Percentiles rank a stretch among this genome's conserved stretches.
Evolutionary conservation across 306 rosid species (phyloP).

Genomic region (Herpetospermum pedunculosum): DNA sequence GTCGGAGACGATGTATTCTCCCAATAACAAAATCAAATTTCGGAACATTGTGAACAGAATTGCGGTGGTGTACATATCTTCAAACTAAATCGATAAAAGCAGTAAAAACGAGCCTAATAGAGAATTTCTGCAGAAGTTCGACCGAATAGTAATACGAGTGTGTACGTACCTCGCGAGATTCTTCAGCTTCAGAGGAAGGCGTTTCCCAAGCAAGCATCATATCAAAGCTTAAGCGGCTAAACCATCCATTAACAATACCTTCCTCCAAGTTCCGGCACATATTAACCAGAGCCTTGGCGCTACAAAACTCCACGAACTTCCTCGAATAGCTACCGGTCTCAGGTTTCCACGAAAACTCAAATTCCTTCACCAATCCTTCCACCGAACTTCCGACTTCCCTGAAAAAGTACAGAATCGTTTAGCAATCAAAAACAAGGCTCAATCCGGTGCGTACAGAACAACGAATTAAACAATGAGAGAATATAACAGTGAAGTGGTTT

Average conservation of each 20-base stretch:
- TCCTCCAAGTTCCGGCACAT: slow-evolving; percentile 29
- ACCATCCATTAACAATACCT: slow-evolving; percentile 43
- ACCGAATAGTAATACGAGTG: not conserved
- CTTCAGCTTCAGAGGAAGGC: slow-evolving; percentile 41
- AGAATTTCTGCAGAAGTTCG: not conserved
- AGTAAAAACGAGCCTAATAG: not conserved
- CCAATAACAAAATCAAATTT: not conserved
- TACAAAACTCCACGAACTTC: slow-evolving; percentile 59
- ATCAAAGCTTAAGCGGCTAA: slow-evolving; percentile 57
- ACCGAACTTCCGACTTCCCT: slow-evolving; percentile 39
- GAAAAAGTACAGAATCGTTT: not conserved
- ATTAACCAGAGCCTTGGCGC: slow-evolving; percentile 39
- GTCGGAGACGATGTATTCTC: not conserved
- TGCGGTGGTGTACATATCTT: not conserved
- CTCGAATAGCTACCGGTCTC: slow-evolving; percentile 32
- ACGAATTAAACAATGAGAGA: too few species aligned
- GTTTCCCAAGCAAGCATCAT: slow-evolving; percentile 91
- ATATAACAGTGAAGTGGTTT: not conserved
- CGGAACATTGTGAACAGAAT: not conserved
- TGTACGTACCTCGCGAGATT: slow-evolving; percentile 22
- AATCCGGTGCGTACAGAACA: too few species aligned
- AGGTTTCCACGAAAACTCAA: slow-evolving; percentile 48
- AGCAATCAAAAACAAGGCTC: not conserved
- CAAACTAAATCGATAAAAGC: not conserved
- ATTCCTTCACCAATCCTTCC: slow-evolving; percentile 51